A percentile compares a stretch with the other conserved stretches of the same genome.
Conservation (phyloP, 352 stramenopile genomes). For the Phytophthora cactorum region DNA sequence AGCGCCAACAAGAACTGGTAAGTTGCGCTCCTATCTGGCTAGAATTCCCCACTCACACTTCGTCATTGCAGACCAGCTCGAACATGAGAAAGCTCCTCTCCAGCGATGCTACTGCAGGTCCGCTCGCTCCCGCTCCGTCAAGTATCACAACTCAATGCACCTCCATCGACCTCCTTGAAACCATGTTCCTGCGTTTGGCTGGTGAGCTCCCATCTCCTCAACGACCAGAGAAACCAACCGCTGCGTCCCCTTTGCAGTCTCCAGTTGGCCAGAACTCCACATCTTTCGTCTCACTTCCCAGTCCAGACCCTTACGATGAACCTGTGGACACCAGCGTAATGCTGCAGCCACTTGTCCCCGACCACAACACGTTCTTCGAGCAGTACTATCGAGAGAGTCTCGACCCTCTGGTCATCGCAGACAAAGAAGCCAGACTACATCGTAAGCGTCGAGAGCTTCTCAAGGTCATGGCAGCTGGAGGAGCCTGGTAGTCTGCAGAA, state of each 20-base stretch:
- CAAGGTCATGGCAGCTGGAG: constrained; percentile 42
- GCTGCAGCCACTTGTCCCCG: constrained; percentile 22
- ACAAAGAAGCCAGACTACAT: constrained; percentile 47
- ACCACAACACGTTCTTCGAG: constrained; percentile 26
- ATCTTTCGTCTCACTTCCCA: constrained; percentile 2
- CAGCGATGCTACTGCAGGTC: background rate
- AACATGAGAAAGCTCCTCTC: constrained; percentile 22
- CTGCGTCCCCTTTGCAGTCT: constrained; percentile 15
- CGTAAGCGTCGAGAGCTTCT: constrained; percentile 55
- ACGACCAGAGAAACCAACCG: constrained; percentile 1
- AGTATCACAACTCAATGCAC: background rate
- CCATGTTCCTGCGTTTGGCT: constrained; percentile 25
- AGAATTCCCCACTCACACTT: background rate
- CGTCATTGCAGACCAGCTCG: constrained; percentile 11
- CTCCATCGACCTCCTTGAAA: constrained; percentile 20
- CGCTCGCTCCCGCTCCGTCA: background rate
- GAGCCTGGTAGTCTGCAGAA: constrained; percentile 10
- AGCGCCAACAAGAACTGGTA: constrained; percentile 31
- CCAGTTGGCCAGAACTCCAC: constrained; percentile 9
- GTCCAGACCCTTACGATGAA: background rate
- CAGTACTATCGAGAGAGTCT: constrained; percentile 34
- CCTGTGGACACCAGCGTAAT: background rate
- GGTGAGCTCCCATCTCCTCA: constrained; percentile 8
- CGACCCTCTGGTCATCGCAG: constrained; percentile 15
- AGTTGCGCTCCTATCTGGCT: background rate